Evolutionary conservation across 352 stramenopile genomes (phyloP).

Genomic region (Phytopythium sindhum): DNA sequence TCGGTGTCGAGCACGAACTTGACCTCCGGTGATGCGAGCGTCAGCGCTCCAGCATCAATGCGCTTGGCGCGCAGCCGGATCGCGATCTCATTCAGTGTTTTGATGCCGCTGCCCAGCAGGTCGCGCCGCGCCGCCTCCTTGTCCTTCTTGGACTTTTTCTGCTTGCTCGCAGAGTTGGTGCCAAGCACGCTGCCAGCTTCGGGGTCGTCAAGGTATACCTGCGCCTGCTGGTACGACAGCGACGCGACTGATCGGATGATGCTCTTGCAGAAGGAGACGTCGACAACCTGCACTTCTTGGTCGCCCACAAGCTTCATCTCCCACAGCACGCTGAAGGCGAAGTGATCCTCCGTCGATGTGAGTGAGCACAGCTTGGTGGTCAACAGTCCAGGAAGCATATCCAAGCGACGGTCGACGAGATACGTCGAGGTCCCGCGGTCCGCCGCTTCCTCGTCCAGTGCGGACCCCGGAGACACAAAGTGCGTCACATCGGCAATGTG

Average conservation of each 20-base stretch:
- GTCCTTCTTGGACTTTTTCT: slow-evolving; percentile 28
- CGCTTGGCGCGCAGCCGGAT: slow-evolving; percentile 90
- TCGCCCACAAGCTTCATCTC: slow-evolving; percentile 62
- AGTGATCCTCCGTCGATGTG: slow-evolving; percentile 71
- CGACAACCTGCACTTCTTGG: slow-evolving; percentile 87
- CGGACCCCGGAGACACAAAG: slow-evolving; percentile 93
- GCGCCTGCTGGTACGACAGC: slow-evolving; percentile 97
- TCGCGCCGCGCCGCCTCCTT: slow-evolving; percentile 37
- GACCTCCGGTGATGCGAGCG: slow-evolving; percentile 95
- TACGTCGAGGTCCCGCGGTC: slow-evolving; percentile 95
- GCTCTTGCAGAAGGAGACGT: slow-evolving; percentile 97
- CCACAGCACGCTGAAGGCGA: slow-evolving; percentile 82
- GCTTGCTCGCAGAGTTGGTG: slow-evolving; percentile 2
- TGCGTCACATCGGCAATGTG: slow-evolving; percentile 99
- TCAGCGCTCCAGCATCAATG: slow-evolving; percentile 96
- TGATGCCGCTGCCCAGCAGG: slow-evolving; percentile 79
- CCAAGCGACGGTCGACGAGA: slow-evolving; percentile 96
- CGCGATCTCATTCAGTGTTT: slow-evolving; percentile 91
- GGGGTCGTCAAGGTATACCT: slow-evolving; percentile 93
- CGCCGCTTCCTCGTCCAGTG: slow-evolving; percentile 94
- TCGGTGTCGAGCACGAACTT: slow-evolving; percentile 98
- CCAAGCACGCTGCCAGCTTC: slow-evolving; percentile 45
- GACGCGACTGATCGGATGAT: slow-evolving; percentile 96
- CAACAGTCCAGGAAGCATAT: slow-evolving; percentile 97
- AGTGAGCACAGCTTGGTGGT: slow-evolving; percentile 98